Evolutionary conservation across 371 early-diverging fungal genomes (phyloP), one percentile per base, ranked within the genome.

Genomic region (Apophysomyces trapeziformis): DNA sequence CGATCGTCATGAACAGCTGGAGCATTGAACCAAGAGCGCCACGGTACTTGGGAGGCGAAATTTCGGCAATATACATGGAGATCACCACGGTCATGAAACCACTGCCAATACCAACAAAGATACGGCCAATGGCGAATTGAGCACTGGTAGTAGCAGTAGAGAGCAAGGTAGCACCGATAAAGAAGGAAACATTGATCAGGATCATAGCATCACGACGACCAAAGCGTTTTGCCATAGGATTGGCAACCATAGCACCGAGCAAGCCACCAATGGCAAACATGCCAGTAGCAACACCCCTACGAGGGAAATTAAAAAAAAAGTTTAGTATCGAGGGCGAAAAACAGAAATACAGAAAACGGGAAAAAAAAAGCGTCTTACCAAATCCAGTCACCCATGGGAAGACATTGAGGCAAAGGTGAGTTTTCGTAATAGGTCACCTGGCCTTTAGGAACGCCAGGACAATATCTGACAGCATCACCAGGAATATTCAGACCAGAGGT

Each of bases 61-160:
- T 87, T 71, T 95, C 94, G 16, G 89, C 87, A 43, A 96, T 84
- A 66, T 96, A 97, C 32, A 89, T 85, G 5, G 94, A 88, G 5
- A 93, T 90, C 11, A 87, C 88, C 38, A 88, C 91, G 44, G 94
- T 90, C 61, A 90, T 88, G 8, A 92, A 79, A 18, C 97, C 97
- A 44, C 90, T 85, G 7, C 89, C 96, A 59, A 93, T 72, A 60
- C 99, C 99, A 56, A 89, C 82, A 41, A 95, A 68, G 67, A 96
- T 80, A 61, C 98, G 89, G 0, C 95, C 97, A 57, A 92, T 43
- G 58, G 86, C 87, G 61, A 95, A 89, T 68, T 88, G 88, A 18
- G 75, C 86, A 58, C 80, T 73, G 4, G 84, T 80, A 9, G 84
- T 85, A 8, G 90, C 75, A 32, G 85, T 66, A 26, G 86, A 81